A percentile compares a stretch with the other conserved stretches of the same genome.
Conservation (phyloP, 768 basidiomycete genomes). For the Suillus lakei region DNA sequence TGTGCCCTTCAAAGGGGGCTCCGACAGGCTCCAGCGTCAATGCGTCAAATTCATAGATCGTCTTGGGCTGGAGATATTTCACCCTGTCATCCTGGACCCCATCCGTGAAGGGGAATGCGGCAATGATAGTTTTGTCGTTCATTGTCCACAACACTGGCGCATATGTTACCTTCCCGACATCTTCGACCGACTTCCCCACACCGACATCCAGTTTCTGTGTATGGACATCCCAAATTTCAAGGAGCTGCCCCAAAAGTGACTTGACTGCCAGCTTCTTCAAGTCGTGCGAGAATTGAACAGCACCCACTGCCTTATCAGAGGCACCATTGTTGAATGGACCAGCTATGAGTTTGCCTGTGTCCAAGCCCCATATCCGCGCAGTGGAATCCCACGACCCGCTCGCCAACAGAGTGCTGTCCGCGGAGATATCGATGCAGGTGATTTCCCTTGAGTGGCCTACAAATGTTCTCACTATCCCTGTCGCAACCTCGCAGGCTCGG, state of each 20-base stretch:
- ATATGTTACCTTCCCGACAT: rapidly evolving
- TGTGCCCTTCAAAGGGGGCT: not conserved
- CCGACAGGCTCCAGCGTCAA: not conserved
- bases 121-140: not conserved
- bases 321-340: not conserved
- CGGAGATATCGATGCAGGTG: not conserved
- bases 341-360: not conserved
- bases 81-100: too few species aligned
- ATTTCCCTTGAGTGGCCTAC: not conserved
- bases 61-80: too few species aligned
- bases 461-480: too few species aligned
- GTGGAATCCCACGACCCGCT: not conserved
- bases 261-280: not conserved
- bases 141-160: not conserved
- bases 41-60: not conserved
- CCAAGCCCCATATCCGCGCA: not conserved
- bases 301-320: not conserved
- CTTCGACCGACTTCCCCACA: not conserved
- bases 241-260: not conserved
- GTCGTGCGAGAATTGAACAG: not conserved
- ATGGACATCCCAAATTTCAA: not conserved
- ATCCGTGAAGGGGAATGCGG: not conserved
- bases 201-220: not conserved
- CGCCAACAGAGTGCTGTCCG: not conserved
- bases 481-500: not conserved